phyloP scores from a whole-genome alignment of 306 rosid species.

The Sicyos edulis region DNA sequence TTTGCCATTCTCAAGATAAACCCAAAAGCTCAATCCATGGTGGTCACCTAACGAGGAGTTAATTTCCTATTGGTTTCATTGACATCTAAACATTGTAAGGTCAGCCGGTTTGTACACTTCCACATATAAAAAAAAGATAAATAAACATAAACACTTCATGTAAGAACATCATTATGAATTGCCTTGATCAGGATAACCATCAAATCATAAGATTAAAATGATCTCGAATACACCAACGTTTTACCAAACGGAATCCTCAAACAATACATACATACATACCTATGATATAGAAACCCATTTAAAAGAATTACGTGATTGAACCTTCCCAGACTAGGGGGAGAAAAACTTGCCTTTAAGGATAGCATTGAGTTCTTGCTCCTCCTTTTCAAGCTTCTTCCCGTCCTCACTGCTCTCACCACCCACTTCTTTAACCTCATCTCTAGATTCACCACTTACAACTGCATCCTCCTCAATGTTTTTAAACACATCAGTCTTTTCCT shows the following conservation, averaged over 20 bases:
- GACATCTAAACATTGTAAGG: no score
- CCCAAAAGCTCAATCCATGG: not conserved
- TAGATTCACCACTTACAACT: constrained; percentile 17
- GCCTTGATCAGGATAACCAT: not conserved
- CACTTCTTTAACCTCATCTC: constrained; percentile 8
- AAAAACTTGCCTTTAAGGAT: constrained; percentile 47
- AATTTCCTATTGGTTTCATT: no score
- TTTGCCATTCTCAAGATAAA: not conserved
- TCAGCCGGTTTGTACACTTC: no score
- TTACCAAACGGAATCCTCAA: not conserved
- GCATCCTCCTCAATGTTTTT: constrained; percentile 30
- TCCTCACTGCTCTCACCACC: constrained; percentile 7
- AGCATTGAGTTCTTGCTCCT: constrained; percentile 56
- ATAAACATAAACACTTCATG: no score
- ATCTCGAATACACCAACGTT: not conserved
- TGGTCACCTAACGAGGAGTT: no score
- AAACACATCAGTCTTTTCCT: constrained; percentile 41
- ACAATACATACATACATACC: not conserved
- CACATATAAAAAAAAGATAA: no score
- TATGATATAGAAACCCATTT: not conserved
- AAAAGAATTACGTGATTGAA: not conserved
- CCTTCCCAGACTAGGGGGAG: not conserved
- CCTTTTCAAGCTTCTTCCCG: constrained; percentile 31
- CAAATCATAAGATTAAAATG: not conserved
- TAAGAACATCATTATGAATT: not conserved